These are phyloP conservation scores for Colletotrichum sp. DNA, from an alignment of 2,329 filamentous ascomycete species.

Conservation along the genomic window DNA sequence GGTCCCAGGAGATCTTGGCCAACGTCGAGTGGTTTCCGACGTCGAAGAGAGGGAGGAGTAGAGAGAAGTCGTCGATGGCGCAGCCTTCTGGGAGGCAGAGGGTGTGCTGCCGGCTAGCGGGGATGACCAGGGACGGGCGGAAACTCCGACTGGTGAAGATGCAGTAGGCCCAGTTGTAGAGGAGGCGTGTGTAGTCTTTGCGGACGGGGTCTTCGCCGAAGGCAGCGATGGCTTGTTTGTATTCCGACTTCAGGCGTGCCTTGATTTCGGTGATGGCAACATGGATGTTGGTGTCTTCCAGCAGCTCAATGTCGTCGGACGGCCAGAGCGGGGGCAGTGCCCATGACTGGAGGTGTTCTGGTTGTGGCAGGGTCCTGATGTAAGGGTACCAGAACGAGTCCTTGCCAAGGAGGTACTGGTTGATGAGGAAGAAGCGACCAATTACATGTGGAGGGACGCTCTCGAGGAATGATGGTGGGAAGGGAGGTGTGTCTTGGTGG, in stretches of 20 bases:
- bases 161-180: slow-evolving; percentile 70
- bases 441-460: slow-evolving; percentile 62
- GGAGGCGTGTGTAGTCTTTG: slow-evolving; percentile 45
- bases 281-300: slow-evolving; percentile 59
- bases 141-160: slow-evolving; percentile 72
- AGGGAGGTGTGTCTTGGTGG: slow-evolving; percentile 27
- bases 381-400: slow-evolving; percentile 74
- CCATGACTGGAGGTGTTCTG: slow-evolving; percentile 54
- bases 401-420: slow-evolving; percentile 64
- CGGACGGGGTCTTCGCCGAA: slow-evolving; percentile 27
- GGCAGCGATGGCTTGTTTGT: slow-evolving; percentile 43
- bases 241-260: slow-evolving; percentile 50
- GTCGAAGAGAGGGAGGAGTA: slow-evolving; percentile 74
- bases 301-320: slow-evolving; percentile 60
- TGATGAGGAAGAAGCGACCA: slow-evolving; percentile 71
- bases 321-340: slow-evolving; percentile 69
- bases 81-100: slow-evolving; percentile 42
- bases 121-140: slow-evolving; percentile 62
- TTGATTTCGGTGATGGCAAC: slow-evolving; percentile 55
- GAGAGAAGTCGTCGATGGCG: slow-evolving; percentile 65
- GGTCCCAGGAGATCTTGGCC: slow-evolving; percentile 64
- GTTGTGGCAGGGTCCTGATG: slow-evolving; percentile 68
- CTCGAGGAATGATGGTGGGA: slow-evolving; percentile 56
- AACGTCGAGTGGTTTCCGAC: slow-evolving; percentile 73
- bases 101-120: slow-evolving; percentile 28